phyloP scores from a whole-genome alignment of 2,329 filamentous ascomycete species.

The Aspergillus novoparasiticus region DNA sequence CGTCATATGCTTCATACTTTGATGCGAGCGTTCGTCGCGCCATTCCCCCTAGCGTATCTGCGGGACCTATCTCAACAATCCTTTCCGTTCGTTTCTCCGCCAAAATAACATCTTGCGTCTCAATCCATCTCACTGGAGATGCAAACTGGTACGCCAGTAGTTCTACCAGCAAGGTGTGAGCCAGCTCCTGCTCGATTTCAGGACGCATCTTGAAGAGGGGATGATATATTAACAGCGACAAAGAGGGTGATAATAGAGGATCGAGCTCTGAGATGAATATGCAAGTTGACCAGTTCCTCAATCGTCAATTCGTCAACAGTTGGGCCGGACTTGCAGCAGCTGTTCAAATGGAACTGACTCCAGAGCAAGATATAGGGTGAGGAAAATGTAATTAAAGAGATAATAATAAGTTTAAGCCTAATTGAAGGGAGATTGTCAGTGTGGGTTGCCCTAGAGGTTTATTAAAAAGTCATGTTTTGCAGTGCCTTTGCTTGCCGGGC shows the following conservation, averaged over 20 bases:
- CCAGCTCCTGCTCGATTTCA: constrained; percentile 98
- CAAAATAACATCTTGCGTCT: constrained; percentile 99
- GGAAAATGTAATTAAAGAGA: constrained; percentile 4
- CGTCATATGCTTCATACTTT: constrained; percentile 98
- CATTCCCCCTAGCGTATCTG: constrained; percentile 96
- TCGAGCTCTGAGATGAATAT: not conserved
- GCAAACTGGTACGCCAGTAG: constrained; percentile 99
- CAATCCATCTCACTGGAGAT: constrained; percentile 98
- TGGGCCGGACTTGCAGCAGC: not conserved
- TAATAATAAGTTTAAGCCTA: constrained; percentile 4
- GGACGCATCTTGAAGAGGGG: constrained; percentile 74
- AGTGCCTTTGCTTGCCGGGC: not conserved
- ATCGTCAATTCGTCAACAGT: not conserved
- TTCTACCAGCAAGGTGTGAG: constrained; percentile 97
- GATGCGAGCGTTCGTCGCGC: constrained; percentile 91
- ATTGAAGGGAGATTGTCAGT: constrained; percentile 1
- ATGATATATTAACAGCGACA: constrained; percentile 10
- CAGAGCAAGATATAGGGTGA: not conserved
- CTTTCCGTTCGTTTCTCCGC: constrained; percentile 94
- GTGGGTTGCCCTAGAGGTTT: not conserved
- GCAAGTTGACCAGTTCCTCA: not conserved
- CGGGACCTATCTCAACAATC: constrained; percentile 95
- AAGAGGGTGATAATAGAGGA: not conserved
- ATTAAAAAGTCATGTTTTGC: not conserved
- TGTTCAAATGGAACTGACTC: not conserved